Conservation (phyloP, 108 stramenopile species). For the Cyclotella kingstonii region DNA sequence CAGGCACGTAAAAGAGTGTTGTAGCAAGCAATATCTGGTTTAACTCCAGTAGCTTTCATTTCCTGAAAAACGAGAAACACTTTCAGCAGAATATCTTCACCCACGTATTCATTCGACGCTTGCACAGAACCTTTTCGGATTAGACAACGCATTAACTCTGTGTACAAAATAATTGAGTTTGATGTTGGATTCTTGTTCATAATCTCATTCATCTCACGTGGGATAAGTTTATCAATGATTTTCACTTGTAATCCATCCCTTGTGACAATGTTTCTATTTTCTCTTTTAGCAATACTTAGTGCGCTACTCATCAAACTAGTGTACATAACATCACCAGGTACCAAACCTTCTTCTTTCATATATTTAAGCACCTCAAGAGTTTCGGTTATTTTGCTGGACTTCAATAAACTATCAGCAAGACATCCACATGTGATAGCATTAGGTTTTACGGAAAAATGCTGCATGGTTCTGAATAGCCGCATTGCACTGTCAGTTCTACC, state of each 20-base stretch:
- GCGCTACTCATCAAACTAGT: slow-evolving; percentile 79
- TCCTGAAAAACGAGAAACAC: slow-evolving; percentile 83
- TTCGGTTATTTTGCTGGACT: slow-evolving; percentile 54
- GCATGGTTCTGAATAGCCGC: slow-evolving; percentile 69
- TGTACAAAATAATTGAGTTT: slow-evolving; percentile 74
- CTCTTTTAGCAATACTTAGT: slow-evolving; percentile 51
- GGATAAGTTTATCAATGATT: slow-evolving; percentile 25
- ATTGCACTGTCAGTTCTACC: slow-evolving; percentile 74
- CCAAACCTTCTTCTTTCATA: slow-evolving; percentile 73
- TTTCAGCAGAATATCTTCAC: slow-evolving; percentile 45
- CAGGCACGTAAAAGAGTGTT: slow-evolving; percentile 78
- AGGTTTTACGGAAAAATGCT: slow-evolving; percentile 66
- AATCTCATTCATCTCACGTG: background rate
- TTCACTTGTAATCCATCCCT: slow-evolving; percentile 34
- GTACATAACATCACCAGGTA: slow-evolving; percentile 83
- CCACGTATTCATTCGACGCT: slow-evolving; percentile 32
- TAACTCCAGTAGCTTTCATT: slow-evolving; percentile 68
- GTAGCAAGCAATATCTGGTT: slow-evolving; percentile 81
- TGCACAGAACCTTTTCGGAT: slow-evolving; percentile 28
- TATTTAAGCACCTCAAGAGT: slow-evolving; percentile 72
- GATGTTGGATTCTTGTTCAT: slow-evolving; percentile 13
- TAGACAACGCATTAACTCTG: slow-evolving; percentile 63
- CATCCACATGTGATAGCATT: slow-evolving; percentile 81
- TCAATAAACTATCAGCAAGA: slow-evolving; percentile 66
- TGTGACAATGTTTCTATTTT: slow-evolving; percentile 40